phyloP scores from a whole-genome alignment of 2,329 filamentous ascomycete genomes.

The Ophiostoma ulmi region DNA sequence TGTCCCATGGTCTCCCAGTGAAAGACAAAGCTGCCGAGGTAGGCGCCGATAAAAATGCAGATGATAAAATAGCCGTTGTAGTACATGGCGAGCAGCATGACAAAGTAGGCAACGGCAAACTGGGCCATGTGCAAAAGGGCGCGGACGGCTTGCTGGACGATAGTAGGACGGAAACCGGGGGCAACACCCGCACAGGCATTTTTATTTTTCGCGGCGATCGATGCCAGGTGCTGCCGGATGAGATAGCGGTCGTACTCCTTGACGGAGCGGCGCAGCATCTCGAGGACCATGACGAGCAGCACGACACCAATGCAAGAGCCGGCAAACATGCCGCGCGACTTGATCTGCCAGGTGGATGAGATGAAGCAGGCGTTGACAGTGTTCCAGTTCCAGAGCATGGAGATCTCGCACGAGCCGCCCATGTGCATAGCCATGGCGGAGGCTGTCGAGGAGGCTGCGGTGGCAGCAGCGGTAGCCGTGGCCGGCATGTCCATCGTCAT shows the following conservation, averaged over 20 bases:
- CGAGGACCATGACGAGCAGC: constrained; percentile 66
- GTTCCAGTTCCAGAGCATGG: constrained; percentile 76
- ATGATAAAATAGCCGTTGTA: constrained; percentile 73
- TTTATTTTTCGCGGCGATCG: not conserved
- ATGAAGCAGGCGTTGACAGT: constrained; percentile 71
- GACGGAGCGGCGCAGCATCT: constrained; percentile 63
- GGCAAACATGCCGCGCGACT: constrained; percentile 65
- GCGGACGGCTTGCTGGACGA: constrained; percentile 61
- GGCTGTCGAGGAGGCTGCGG: not conserved
- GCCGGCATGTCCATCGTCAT: constrained; percentile 7
- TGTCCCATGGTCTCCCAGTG: constrained; percentile 56
- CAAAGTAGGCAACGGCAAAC: constrained; percentile 70
- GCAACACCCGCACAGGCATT: not conserved
- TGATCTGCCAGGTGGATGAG: constrained; percentile 63
- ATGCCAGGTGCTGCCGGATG: constrained; percentile 44
- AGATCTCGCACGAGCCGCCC: constrained; percentile 40
- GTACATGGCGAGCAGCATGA: constrained; percentile 67
- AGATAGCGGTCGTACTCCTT: constrained; percentile 70
- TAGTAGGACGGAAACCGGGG: constrained; percentile 48
- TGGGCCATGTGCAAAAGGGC: constrained; percentile 64
- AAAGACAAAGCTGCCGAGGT: constrained; percentile 66
- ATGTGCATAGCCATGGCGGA: constrained; percentile 29
- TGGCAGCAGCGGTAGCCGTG: not conserved
- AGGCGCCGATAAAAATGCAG: constrained; percentile 72
- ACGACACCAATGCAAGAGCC: constrained; percentile 75